Evolutionary conservation across 2,329 filamentous ascomycete genomes (phyloP).

Genomic region (Rutstroemia sp.): DNA sequence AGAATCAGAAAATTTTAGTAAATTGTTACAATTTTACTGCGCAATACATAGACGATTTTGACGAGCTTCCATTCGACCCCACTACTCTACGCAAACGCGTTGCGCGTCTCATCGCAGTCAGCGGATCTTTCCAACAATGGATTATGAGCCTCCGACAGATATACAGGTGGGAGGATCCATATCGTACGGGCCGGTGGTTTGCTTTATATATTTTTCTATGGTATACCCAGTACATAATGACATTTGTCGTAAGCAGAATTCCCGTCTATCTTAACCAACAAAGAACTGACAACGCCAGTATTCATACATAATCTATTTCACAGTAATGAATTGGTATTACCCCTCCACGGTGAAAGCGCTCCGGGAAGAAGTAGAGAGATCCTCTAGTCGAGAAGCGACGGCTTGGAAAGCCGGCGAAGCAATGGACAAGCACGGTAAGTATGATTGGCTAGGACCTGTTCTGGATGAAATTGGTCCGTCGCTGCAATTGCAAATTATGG

Average conservation of each 20-base stretch:
- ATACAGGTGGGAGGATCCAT: slow-evolving; percentile 32
- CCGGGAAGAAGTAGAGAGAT: slow-evolving; percentile 25
- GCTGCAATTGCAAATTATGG: slow-evolving; percentile 31
- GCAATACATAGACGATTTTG: slow-evolving; percentile 30
- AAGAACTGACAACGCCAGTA: slow-evolving; percentile 13
- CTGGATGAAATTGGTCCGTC: slow-evolving; percentile 26
- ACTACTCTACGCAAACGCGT: slow-evolving; percentile 27
- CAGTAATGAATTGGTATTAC: slow-evolving; percentile 17
- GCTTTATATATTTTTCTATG: slow-evolving; percentile 18
- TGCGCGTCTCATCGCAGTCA: slow-evolving; percentile 32
- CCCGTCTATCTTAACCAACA: neutral
- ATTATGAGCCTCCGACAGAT: slow-evolving; percentile 30
- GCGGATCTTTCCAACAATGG: slow-evolving; percentile 31
- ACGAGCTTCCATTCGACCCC: slow-evolving; percentile 18
- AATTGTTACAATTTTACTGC: slow-evolving; percentile 30
- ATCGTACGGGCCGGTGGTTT: slow-evolving; percentile 28
- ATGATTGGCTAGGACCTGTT: slow-evolving; percentile 28
- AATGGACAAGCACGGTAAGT: slow-evolving; percentile 31
- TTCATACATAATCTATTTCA: slow-evolving; percentile 16
- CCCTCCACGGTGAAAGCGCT: slow-evolving; percentile 13
- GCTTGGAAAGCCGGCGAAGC: slow-evolving; percentile 30
- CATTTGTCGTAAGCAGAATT: slow-evolving; percentile 16
- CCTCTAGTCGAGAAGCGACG: slow-evolving; percentile 26
- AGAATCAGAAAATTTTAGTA: slow-evolving; percentile 25
- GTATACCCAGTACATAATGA: slow-evolving; percentile 19